Evolutionary conservation across 345 rosid genomes (phyloP), one percentile per base, ranked within the genome.

Genomic region (Syzygium grande): DNA sequence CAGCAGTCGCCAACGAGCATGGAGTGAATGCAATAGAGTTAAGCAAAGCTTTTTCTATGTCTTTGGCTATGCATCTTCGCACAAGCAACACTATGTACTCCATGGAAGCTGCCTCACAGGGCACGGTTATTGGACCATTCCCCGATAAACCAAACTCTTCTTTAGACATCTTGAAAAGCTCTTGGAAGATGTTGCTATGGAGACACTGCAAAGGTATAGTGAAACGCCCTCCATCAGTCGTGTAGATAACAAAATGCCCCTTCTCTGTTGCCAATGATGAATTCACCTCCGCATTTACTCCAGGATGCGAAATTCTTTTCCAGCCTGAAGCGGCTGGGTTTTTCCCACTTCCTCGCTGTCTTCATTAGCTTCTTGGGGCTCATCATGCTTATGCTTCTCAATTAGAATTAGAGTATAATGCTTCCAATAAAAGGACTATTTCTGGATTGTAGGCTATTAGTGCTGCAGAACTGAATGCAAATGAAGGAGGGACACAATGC

Each of bases 21-120:
- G 11, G 84, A 56, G 84, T 43, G 3, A 43, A 51, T 19, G 86
- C 78, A 34, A 85, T 54, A 5, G 88, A 85, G 1, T 22, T 80
- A 7, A 90, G 85, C 77, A 88, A 41, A 16, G 86, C 87, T 27
- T 84, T 88, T 83, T 84, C 90, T n/a, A 90, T 55, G 54, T 87
- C 88, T 88, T 73, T 53, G 7, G 77, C 25, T 34, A 25, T 63
- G 9, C 49, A 21, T 25, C 52, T 38, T 68, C 55, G 51, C 23
- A 86, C 88, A 49, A 84, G 84, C 11, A 86, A 30, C 34, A 84
- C 51, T 27, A 65, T 56, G 51, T 87, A 89, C 15, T 91, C 90
- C 89, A 88, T 52, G 22, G 65, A 88, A 29, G 7, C 83, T 46
- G 86, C 85, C 61, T 91, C 92, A 83, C 87, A 88, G 3, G 90